phyloP scores from a whole-genome alignment of 257 asterid genomes.

The Nyctanthes arbortristis region DNA sequence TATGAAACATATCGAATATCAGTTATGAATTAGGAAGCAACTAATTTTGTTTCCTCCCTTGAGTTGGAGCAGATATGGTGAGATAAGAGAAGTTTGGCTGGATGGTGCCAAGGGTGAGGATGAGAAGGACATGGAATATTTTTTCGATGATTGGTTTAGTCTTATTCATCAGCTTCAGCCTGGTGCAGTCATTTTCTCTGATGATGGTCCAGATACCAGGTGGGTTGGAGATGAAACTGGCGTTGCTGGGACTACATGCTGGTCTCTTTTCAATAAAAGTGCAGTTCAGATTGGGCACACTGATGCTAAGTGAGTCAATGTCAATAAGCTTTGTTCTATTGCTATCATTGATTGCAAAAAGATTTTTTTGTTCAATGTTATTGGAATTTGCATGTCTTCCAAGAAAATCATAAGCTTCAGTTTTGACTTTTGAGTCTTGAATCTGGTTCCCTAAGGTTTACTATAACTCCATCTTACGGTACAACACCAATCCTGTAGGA shows the following conservation, averaged over 20 bases:
- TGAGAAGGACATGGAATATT: slow-evolving; percentile 92
- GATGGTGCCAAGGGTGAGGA: slow-evolving; percentile 94
- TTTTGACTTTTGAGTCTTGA: slow-evolving; percentile 5
- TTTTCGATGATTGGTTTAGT: slow-evolving; percentile 82
- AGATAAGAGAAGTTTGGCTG: slow-evolving; percentile 67
- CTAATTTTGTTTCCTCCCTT: slow-evolving; percentile 8
- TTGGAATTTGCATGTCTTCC: not conserved
- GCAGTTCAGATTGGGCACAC: slow-evolving; percentile 55
- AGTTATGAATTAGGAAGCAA: not conserved
- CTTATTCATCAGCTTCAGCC: slow-evolving; percentile 90
- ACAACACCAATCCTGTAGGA: not conserved
- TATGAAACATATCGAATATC: not conserved
- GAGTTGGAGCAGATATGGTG: slow-evolving; percentile 65
- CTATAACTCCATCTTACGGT: not conserved
- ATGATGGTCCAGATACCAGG: slow-evolving; percentile 89
- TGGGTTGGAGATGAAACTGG: slow-evolving; percentile 96
- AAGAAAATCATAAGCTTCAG: not conserved
- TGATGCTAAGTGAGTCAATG: slow-evolving; percentile 54
- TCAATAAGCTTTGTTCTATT: slow-evolving; percentile 3
- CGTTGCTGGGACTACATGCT: slow-evolving; percentile 74
- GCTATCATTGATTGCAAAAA: not conserved
- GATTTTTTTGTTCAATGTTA: not conserved
- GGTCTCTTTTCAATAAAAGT: slow-evolving; percentile 88
- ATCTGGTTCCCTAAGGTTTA: not conserved
- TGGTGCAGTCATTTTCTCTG: slow-evolving; percentile 72